These are phyloP conservation scores for Rhododendron simsii DNA, from an alignment of 148 eudicot species.

Conservation along the genomic window DNA sequence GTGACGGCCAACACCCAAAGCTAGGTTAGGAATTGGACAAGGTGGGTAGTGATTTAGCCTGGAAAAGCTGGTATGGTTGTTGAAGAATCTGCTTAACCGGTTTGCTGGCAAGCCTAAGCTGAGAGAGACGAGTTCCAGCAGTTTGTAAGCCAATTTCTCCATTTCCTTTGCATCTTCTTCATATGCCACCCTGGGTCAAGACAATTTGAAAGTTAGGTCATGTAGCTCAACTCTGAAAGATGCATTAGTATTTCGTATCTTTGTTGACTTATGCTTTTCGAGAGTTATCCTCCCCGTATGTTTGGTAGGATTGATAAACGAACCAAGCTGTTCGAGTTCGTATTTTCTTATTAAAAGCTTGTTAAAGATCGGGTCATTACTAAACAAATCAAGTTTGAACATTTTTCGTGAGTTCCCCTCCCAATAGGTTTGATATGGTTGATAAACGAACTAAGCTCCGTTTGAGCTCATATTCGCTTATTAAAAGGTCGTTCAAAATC, in stretches of 20 bases:
- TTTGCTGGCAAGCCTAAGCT: conserved; percentile 49
- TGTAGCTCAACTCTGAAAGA: neutral
- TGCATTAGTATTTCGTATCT: neutral
- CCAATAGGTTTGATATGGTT: neutral
- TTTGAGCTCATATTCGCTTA: too few species aligned
- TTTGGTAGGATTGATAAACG: too few species aligned
- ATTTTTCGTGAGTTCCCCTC: neutral
- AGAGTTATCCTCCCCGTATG: neutral
- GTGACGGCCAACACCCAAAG: conserved; percentile 72
- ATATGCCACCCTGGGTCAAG: conserved; percentile 37
- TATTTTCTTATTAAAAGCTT: neutral
- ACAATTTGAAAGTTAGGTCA: neutral
- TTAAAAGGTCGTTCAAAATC: neutral
- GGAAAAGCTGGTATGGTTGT: conserved; percentile 42
- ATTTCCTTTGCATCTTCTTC: conserved; percentile 54
- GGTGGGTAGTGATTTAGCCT: conserved; percentile 67
- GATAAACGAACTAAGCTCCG: neutral
- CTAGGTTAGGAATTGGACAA: conserved; percentile 59
- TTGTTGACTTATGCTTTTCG: neutral
- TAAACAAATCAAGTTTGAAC: neutral
- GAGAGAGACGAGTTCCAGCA: conserved; percentile 55
- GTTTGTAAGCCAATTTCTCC: conserved; percentile 37
- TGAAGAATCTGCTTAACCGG: conserved; percentile 34
- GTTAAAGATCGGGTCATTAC: neutral
- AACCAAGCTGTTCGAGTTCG: too few species aligned